Conservation (phyloP, 441 rosid species). For the Populus trichocarpa region DNA sequence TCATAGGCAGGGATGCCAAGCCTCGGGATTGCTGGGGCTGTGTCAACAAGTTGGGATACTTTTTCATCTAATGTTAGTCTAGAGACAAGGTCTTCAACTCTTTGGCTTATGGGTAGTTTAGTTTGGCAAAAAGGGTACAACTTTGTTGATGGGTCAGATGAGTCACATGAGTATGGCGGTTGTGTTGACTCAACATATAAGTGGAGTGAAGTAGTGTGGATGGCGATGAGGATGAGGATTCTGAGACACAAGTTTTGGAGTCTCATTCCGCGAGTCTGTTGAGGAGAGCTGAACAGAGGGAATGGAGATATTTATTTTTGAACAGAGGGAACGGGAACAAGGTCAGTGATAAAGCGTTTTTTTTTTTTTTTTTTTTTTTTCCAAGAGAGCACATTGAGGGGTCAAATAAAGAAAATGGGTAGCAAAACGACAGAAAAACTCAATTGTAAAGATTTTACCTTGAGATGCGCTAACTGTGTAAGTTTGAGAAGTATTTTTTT, state of each 20-base stretch:
- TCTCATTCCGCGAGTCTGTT: background rate
- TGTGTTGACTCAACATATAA: constrained; percentile 11
- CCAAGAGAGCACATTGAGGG: background rate
- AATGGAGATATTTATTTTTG: background rate
- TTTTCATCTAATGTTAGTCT: background rate
- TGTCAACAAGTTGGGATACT: background rate
- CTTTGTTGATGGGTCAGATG: constrained; percentile 45
- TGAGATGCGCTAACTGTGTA: too few relatives aligned
- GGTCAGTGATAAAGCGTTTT: background rate
- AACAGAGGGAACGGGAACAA: background rate
- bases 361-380: too few relatives aligned
- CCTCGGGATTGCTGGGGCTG: background rate
- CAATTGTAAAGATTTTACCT: too few relatives aligned
- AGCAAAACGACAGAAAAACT: background rate
- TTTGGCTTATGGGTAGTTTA: constrained; percentile 10
- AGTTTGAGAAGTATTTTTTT: too few relatives aligned
- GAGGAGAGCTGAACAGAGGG: background rate
- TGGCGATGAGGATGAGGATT: background rate
- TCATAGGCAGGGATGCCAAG: constrained; percentile 5
- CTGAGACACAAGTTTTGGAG: background rate
- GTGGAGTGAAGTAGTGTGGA: background rate
- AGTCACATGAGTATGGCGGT: constrained; percentile 58
- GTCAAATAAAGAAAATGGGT: background rate
- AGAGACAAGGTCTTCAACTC: background rate
- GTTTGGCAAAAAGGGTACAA: constrained; percentile 51